phyloP scores from a whole-genome alignment of 176 grass and related monocot species.

The Aechmea fasciata region DNA sequence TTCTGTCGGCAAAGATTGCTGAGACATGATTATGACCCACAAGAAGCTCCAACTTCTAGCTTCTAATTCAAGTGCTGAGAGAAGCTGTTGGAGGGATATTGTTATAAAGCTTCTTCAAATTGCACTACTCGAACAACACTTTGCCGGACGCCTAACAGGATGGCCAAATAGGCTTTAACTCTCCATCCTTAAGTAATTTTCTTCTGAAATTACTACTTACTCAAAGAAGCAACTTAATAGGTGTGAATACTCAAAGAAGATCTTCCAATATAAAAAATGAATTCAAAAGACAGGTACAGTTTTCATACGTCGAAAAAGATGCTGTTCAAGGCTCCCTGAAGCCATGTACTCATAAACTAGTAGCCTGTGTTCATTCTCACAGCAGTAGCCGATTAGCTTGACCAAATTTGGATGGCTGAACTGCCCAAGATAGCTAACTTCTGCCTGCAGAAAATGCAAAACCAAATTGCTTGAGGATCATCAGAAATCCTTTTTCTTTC shows the following conservation, averaged over 20 bases:
- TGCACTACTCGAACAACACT: no score
- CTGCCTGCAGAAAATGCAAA: constrained; percentile 35
- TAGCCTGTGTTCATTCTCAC: constrained; percentile 63
- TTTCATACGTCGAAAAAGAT: constrained; percentile 55
- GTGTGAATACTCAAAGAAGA: not conserved
- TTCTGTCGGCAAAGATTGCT: no score
- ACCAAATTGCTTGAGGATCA: not conserved
- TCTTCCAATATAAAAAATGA: not conserved
- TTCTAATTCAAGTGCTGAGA: no score
- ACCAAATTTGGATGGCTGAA: constrained; percentile 57
- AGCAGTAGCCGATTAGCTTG: constrained; percentile 76
- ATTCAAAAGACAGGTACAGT: not conserved
- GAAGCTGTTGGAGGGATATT: no score
- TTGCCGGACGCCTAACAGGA: no score
- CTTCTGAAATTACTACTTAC: not conserved
- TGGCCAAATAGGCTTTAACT: not conserved
- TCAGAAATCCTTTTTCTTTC: not conserved
- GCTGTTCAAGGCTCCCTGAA: constrained; percentile 65
- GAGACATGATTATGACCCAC: no score
- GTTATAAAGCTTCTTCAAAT: no score
- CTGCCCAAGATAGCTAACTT: constrained; percentile 64
- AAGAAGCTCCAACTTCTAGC: no score
- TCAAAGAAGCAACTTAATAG: not conserved
- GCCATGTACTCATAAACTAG: constrained; percentile 84
- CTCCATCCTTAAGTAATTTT: not conserved